phyloP scores from a whole-genome alignment of 352 stramenopile species.

The Phytophthora aleatoria region DNA sequence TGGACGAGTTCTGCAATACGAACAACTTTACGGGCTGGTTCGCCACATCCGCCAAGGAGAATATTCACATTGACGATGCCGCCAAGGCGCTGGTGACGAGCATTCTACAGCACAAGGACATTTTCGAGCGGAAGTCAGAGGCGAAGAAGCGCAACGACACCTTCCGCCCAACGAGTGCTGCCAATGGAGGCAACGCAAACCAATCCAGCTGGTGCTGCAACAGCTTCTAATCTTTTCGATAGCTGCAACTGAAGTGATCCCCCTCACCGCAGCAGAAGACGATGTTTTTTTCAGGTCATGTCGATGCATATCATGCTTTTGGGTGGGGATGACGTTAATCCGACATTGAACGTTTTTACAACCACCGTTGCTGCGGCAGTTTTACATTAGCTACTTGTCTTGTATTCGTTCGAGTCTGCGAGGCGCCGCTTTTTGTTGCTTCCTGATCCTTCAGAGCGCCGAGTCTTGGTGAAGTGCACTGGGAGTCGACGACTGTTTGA shows the following conservation, averaged over 20 bases:
- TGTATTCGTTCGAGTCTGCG: conserved; percentile 6
- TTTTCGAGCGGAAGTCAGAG: conserved; percentile 86
- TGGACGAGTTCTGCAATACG: conserved; percentile 89
- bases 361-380: background rate
- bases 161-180: conserved; percentile 72
- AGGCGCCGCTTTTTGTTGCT: conserved; percentile 36
- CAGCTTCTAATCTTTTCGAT: conserved; percentile 67
- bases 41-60: conserved; percentile 93
- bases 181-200: conserved; percentile 39
- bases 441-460: conserved; percentile 14
- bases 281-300: conserved; percentile 22
- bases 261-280: conserved; percentile 5
- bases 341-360: conserved; percentile 15
- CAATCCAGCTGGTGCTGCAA: conserved; percentile 84
- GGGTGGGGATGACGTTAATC: conserved; percentile 22
- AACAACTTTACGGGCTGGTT: conserved; percentile 94
- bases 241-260: conserved; percentile 7
- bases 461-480: conserved; percentile 52
- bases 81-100: conserved; percentile 82
- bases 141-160: conserved; percentile 71
- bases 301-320: conserved; percentile 26
- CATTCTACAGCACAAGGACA: conserved; percentile 83
- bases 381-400: background rate
- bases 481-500: conserved; percentile 31
- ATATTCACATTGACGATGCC: conserved; percentile 91